Conservation (phyloP, 169 alveolate genomes). For the Perkinsus olseni region DNA sequence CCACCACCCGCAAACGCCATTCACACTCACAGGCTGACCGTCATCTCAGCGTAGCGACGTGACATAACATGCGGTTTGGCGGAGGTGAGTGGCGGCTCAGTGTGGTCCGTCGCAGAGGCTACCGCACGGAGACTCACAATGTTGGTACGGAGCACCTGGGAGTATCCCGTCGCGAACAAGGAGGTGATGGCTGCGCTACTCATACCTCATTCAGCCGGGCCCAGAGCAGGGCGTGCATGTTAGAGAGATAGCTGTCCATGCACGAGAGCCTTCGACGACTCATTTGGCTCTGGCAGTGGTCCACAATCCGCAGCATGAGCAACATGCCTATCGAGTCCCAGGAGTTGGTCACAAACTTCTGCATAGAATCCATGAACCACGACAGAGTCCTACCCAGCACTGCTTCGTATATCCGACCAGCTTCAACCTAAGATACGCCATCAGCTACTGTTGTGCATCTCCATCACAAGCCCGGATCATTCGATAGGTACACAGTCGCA, state of each 20-base stretch:
- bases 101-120: background rate
- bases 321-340: conserved; percentile 22
- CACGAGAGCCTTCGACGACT: background rate
- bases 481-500: background rate
- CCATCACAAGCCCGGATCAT: background rate
- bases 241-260: background rate
- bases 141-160: background rate
- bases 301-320: conserved; percentile 24
- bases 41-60: background rate
- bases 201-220: background rate
- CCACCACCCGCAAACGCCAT: background rate
- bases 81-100: background rate
- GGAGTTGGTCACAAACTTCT: background rate
- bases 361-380: conserved; percentile 2
- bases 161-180: too few species aligned
- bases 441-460: background rate
- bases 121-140: background rate
- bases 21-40: background rate
- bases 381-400: background rate
- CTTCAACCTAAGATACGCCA: background rate
- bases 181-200: too few species aligned
- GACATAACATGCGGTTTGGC: background rate
- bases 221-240: background rate
- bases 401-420: background rate
- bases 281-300: background rate